Percentiles rank a stretch among this genome's conserved stretches.
phyloP scores from a whole-genome alignment of 2,329 filamentous ascomycete genomes.

The Cercospora zeae-maydis region DNA sequence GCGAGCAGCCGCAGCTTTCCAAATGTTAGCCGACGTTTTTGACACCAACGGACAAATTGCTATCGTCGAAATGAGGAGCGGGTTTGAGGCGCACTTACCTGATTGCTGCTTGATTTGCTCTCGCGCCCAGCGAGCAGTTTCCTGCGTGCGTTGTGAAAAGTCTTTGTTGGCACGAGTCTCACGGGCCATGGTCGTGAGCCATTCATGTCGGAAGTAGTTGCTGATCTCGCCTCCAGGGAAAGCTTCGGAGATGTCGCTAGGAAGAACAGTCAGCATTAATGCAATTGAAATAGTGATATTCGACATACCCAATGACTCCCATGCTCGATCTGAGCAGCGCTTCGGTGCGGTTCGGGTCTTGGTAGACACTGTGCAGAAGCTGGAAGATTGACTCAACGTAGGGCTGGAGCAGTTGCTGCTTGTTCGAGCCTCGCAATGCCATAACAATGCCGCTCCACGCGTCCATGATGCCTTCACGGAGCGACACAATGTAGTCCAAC shows the following conservation, averaged over 20 bases:
- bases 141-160: conserved; percentile 77
- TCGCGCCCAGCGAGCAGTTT: conserved; percentile 94
- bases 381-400: conserved; percentile 84
- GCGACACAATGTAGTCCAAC: conserved; percentile 91
- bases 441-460: conserved; percentile 96
- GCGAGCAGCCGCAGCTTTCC: conserved; percentile 9
- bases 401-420: conserved; percentile 68
- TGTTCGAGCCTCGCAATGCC: conserved; percentile 79
- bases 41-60: not conserved
- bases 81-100: conserved; percentile 27
- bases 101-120: conserved; percentile 93
- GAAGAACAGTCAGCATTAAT: conserved; percentile 37
- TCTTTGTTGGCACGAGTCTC: conserved; percentile 88
- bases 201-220: conserved; percentile 82
- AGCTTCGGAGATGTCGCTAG: conserved; percentile 85
- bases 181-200: conserved; percentile 84
- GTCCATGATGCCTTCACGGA: conserved; percentile 97
- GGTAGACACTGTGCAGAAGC: conserved; percentile 74
- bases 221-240: conserved; percentile 88
- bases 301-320: conserved; percentile 87
- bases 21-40: conserved; percentile 2
- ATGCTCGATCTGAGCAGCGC: conserved; percentile 88
- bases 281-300: conserved; percentile 3
- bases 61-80: not conserved
- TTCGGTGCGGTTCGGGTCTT: conserved; percentile 85